These are phyloP conservation scores for Candida vartiovaarae DNA, from an alignment of 805 yeast genomes.

Conservation along the genomic window DNA sequence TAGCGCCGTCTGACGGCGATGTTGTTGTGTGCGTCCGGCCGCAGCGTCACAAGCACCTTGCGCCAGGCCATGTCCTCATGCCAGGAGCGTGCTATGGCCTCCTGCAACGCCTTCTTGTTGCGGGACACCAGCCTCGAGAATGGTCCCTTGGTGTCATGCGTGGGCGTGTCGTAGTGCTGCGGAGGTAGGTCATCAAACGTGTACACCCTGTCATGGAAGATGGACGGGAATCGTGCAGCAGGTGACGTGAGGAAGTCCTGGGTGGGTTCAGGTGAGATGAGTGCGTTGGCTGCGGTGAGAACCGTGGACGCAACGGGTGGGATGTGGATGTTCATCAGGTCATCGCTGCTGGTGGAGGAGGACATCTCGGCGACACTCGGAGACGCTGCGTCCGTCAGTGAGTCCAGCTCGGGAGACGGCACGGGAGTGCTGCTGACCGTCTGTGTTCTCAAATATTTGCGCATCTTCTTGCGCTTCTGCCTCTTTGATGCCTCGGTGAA, in stretches of 20 bases:
- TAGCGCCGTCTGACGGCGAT: conserved; percentile 83
- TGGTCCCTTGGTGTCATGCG: not conserved
- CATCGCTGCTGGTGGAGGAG: not conserved
- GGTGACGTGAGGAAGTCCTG: conserved; percentile 65
- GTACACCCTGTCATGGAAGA: conserved; percentile 80
- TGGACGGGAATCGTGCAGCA: conserved; percentile 49
- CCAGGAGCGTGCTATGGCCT: conserved; percentile 82
- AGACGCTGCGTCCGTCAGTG: not conserved
- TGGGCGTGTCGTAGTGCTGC: conserved; percentile 26
- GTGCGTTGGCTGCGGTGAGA: conserved; percentile 67
- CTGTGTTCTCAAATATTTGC: conserved; percentile 18
- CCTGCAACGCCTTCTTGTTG: conserved; percentile 31
- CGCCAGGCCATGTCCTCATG: conserved; percentile 84
- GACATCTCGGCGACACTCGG: no score
- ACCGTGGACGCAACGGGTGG: conserved; percentile 74
- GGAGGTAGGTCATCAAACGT: conserved; percentile 59
- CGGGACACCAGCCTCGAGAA: conserved; percentile 1
- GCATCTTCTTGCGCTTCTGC: conserved; percentile 10
- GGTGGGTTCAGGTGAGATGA: conserved; percentile 78
- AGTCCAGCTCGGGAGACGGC: not conserved
- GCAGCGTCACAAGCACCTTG: conserved; percentile 76
- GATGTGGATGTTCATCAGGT: conserved; percentile 27
- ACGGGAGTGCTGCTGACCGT: conserved; percentile 7
- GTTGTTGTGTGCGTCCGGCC: conserved; percentile 94
- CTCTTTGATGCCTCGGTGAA: conserved; percentile 2